Base-by-base conservation (phyloP, 2,329 filamentous ascomycete species). In the Cladophialophora yegresii region DNA sequence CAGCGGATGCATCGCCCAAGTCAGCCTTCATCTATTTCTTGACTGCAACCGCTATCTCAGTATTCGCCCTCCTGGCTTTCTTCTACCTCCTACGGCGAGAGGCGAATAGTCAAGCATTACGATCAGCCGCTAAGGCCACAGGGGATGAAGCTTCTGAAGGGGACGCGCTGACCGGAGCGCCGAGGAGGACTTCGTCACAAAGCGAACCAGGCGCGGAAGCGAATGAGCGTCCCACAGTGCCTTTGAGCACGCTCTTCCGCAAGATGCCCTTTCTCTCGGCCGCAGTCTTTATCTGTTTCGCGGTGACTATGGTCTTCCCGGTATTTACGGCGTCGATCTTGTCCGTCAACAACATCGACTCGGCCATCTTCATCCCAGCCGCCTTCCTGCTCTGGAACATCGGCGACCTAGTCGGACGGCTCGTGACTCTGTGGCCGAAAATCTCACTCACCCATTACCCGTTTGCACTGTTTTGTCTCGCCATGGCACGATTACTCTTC, bases 371-470 rank as follows among this genome's bases (percentile, higher is more conserved):
- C 75, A 93, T 98, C 63, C 93, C 95, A 0, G 82, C 97, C 0
- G 92, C 85, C 3, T 96, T 98, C 77, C 85, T 98, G 65, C 86
- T 95, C 74, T 99, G 95, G 95, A 99, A 98, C 74, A 75, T 89
- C 1, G 95, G 95, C 50, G 95, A 98, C 74, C 80, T 98, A 7
- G 67, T 85, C 13, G 95, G 95, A 5, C 86, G 95, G 8, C 78
- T 96, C 22, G 75, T 85, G 1, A 89, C 92, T 1, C 80, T 84
- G 75, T 68, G 84, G 77, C 76, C 88, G 74, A 61, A 80, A 74
- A 71, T 89, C 68, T 75, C 77, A 0, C 77, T 92, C 8, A 84
- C 84, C 0, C 82, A 85, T 56, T 83, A 84, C 16, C 92, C 93
- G 0, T 79, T 81, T 3, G 70, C 86, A 0, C 80, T 97, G 8